Base-by-base conservation (phyloP, 2,329 filamentous ascomycete genomes). In the Trichoderma arundinaceum region DNA sequence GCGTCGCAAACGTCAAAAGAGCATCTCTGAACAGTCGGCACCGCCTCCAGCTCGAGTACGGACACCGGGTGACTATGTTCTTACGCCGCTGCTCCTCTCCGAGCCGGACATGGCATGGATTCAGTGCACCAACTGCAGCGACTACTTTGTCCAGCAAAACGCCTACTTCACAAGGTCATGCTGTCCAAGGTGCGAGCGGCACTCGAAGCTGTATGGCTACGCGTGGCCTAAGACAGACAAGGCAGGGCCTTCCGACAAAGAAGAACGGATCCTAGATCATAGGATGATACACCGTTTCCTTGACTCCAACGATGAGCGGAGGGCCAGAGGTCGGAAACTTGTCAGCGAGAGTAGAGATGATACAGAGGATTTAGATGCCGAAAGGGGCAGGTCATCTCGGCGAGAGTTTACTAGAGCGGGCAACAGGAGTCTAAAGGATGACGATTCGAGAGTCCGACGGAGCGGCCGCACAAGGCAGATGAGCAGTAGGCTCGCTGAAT, bases 151-250 rank as follows among this genome's bases (percentile, higher is more conserved):
- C 6, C 94, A 98, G 76, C 84, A 88, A 46, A 91, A 98, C 69
- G 92, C 92, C 0, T 97, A 96, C 76, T 90, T 89, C 69, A 97
- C 94, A 1, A 88, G 90, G 60, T 88, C 90, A 56, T 90, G 92
- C 15, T 99, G 95, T 75, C 94, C 92, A 4, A 88, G 95, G 7
- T 99, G 95, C 77, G 95, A 99, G 79, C 87, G 95, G 0, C 95
- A 99, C 74, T 96, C 92, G 15, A 98, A 96, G 80, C 81, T 99
- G 0, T 99, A 98, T 75, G 96, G 96, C 0, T 97, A 91, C 74
- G 84, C 90, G 65, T 99, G 95, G 95, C 95, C 95, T 6, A 97
- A 99, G 81, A 98, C 95, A 0, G 91, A 97, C 67, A 90, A 84
- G 68, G 88, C 90, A 32, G 92, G 92, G 0, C 87, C 87, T 15